Base-by-base conservation (phyloP, 306 rosid genomes). In the Sechiopsis laciniata region DNA sequence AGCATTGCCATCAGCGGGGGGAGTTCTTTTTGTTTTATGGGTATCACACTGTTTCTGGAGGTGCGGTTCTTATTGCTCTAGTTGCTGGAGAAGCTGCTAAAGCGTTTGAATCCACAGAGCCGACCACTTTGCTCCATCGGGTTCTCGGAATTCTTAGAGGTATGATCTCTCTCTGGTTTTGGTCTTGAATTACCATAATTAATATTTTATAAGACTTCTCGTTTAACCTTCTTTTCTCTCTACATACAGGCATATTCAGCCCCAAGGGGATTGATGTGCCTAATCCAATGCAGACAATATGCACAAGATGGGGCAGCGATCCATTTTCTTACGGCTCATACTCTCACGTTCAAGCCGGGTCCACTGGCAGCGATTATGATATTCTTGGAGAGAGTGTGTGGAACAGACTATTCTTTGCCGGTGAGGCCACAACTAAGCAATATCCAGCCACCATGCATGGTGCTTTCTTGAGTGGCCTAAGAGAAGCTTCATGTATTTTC, bases 21-120 rank as follows among this genome's bases (percentile, higher is more conserved):
- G 92, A 94, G 78, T 87, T 86, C 85, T 94, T 94, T 83, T 81
- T 94, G 78, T 94, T 94, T 79, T 94, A 90, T 70, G 55, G 87
- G 74, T 90, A 94, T 79, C 99, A 91, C 80, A 91, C 96, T 24
- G 99, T 94, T 87, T 94, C 99, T 68, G 97, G 99, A 29, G 97
- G 90, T 42, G 77, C 99, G 13, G 88, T 76, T 70, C 91, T 94
- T 19, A 65, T 94, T 75, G 97, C 96, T 6, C 84, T 94, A 21
- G 99, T 94, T 77, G 99, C 99, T 72, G 99, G 99, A 75, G 95
- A 94, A 81, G 99, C 99, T n/a, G 97, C 99, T 32, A 80, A 91
- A 78, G 76, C 71, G 42, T 90, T 94, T 87, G 97, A 94, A 83
- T 46, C 51, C 82, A 94, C 95, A 10, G 89, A 91, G 75, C 90